Percentiles rank a stretch among this genome's conserved stretches.
Evolutionary conservation across 1,139 yeast genomes (phyloP).

Genomic region (Candida mesenterica): DNA sequence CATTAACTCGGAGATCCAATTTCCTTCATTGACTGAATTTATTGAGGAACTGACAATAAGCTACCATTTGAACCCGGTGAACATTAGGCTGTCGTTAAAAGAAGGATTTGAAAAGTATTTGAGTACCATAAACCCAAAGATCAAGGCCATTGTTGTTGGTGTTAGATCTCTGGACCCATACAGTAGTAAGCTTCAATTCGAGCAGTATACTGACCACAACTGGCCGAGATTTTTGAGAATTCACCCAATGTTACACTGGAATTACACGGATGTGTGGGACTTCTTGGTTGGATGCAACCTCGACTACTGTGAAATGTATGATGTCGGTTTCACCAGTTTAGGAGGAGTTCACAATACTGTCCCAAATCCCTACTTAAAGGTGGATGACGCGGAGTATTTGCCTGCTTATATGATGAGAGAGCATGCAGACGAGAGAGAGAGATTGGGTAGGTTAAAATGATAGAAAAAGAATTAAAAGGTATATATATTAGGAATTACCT

Average conservation of each 20-base stretch:
- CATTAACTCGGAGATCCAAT: conserved; percentile 67
- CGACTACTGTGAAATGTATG: conserved; percentile 69
- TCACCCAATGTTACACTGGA: conserved; percentile 85
- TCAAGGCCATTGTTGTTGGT: conserved; percentile 74
- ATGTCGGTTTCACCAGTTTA: conserved; percentile 74
- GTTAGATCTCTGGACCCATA: conserved; percentile 80
- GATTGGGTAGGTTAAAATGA: conserved; percentile 27
- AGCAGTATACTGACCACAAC: conserved; percentile 73
- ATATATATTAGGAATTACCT: neutral
- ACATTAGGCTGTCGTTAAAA: conserved; percentile 52
- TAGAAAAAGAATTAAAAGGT: neutral
- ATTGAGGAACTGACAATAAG: conserved; percentile 38
- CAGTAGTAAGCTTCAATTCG: conserved; percentile 51
- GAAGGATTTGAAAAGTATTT: conserved; percentile 65
- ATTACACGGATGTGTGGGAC: conserved; percentile 75
- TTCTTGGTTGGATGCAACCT: conserved; percentile 50
- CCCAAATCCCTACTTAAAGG: conserved; percentile 58
- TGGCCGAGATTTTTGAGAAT: conserved; percentile 85
- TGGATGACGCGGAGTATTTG: conserved; percentile 29
- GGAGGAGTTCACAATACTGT: conserved; percentile 72
- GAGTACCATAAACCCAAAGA: conserved; percentile 34
- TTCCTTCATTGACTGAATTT: conserved; percentile 55
- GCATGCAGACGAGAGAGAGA: conserved; percentile 57
- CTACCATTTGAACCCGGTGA: conserved; percentile 47
- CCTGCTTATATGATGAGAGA: conserved; percentile 70